These are phyloP conservation scores for Dioszegia hungarica DNA, from an alignment of 768 basidiomycete species.

Conservation along the genomic window DNA sequence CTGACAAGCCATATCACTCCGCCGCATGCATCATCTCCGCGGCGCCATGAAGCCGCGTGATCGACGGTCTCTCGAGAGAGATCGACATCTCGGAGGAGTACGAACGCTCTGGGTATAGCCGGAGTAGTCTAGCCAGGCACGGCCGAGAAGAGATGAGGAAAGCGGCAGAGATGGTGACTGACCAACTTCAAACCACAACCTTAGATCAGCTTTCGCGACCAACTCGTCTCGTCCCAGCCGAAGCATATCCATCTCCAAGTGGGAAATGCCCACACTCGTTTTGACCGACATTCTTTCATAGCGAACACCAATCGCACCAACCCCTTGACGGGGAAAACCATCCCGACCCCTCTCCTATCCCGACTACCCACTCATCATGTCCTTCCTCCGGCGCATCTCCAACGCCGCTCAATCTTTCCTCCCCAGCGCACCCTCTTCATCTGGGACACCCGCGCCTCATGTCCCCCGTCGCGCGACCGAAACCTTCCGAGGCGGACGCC, in stretches of 20 bases:
- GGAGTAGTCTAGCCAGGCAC: too few species aligned
- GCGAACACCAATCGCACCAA: neutral
- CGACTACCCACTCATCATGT: constrained; percentile 16
- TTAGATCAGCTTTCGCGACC: too few species aligned
- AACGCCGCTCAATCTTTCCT: constrained; percentile 27
- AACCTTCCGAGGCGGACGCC: constrained; percentile 11
- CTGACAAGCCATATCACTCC: neutral
- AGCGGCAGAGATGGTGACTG: too few species aligned
- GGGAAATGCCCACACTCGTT: neutral
- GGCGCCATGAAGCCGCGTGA: neutral
- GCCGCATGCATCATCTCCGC: neutral
- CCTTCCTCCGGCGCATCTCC: constrained; percentile 41
- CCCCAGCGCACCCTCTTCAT: constrained; percentile 21
- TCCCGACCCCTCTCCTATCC: neutral
- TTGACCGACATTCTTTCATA: neutral
- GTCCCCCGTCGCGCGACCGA: constrained; percentile 35
- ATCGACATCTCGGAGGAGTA: too few species aligned
- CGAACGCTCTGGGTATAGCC: too few species aligned
- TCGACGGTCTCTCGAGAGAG: too few species aligned
- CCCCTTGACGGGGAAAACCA: neutral
- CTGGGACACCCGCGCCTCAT: constrained; percentile 21
- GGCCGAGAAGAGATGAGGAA: too few species aligned
- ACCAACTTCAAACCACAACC: too few species aligned
- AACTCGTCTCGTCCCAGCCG: too few species aligned
- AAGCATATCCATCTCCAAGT: too few species aligned